phyloP scores from a whole-genome alignment of 305 asterid genomes.

The Petunia hybrid region DNA sequence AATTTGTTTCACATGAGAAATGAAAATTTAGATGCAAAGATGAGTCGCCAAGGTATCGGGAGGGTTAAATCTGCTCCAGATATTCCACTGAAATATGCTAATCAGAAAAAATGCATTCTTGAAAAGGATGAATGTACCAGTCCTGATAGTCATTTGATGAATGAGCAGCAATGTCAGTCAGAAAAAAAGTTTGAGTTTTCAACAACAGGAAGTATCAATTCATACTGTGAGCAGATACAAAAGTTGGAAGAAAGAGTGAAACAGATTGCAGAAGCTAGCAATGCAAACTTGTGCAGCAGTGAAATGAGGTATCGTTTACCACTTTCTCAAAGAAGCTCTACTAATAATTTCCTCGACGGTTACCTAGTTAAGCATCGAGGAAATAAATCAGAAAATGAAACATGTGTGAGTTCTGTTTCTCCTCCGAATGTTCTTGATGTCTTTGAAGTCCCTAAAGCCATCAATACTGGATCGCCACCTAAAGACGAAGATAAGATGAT shows the following conservation, averaged over 20 bases:
- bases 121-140: constrained; percentile 47
- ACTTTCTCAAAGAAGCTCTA: constrained; percentile 41
- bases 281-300: constrained; percentile 35
- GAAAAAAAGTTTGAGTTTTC: constrained; percentile 52
- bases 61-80: constrained; percentile 71
- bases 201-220: constrained; percentile 44
- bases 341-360: constrained; percentile 26
- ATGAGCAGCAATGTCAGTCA: constrained; percentile 7
- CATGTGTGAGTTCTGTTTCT: constrained; percentile 39
- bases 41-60: constrained; percentile 38
- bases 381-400: constrained; percentile 27
- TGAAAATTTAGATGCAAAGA: constrained; percentile 43
- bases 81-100: constrained; percentile 37
- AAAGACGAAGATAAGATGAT: constrained; percentile 40
- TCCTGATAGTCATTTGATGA: constrained; percentile 40
- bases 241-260: constrained; percentile 62
- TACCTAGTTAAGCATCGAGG: constrained; percentile 40
- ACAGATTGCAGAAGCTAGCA: constrained; percentile 62
- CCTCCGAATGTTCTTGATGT: constrained; percentile 72
- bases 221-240: constrained; percentile 69
- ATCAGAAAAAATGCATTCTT: constrained; percentile 43
- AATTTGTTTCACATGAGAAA: constrained; percentile 47
- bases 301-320: constrained; percentile 53
- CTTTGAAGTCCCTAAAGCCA: constrained; percentile 82
- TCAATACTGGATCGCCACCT: constrained; percentile 34